Evolutionary conservation across 306 rosid genomes (phyloP), one percentile per base, ranked within the genome.

Genomic region (Mucuna pruriens): DNA sequence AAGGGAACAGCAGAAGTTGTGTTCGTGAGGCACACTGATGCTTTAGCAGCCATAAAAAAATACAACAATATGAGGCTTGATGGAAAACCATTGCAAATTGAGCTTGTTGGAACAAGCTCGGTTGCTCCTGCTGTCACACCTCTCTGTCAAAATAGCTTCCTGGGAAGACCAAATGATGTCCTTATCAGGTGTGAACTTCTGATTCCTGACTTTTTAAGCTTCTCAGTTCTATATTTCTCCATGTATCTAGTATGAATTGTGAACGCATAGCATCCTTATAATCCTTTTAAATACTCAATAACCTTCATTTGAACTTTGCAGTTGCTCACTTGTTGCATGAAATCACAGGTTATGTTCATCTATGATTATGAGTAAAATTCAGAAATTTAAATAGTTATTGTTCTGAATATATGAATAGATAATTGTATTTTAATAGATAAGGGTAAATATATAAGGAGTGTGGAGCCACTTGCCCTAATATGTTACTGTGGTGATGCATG

Each of bases 1-100:
- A 91, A 86, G 89, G 97, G 97, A 81, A 89, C 94, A 0, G 91
- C 90, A 16, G 92, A 90, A 80, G 92, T 90, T 82, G 90, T 90
- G 75, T 91, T 64, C 71, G 6, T 12, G 19, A 86, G 49, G 74
- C 42, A 75, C 61, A 52, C 84, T 42, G 91, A 90, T 87, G 97
- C 97, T 52, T 16, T 88, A 38, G 82, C 84, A 74, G 94, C 94
- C 79, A 82, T 91, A 20, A 77, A 80, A 67, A 86, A 74, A 76
- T 91, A 86, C 85, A 85, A 91, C 83, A 84, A 88, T 48, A 46
- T 82, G 84, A 80, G 7, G 42, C 94, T 91, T 77, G 94, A 91
- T 82, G 94, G 94, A 64, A 88, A 85, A 66, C 83, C 84, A 71
- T 23, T 91, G 71, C 80, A 87, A 38, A 88, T 91, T 77, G 92